Percentiles rank a stretch among this genome's conserved stretches.
These are phyloP conservation scores for Heritiera littoralis DNA, from an alignment of 345 rosid species.

Conservation along the genomic window DNA sequence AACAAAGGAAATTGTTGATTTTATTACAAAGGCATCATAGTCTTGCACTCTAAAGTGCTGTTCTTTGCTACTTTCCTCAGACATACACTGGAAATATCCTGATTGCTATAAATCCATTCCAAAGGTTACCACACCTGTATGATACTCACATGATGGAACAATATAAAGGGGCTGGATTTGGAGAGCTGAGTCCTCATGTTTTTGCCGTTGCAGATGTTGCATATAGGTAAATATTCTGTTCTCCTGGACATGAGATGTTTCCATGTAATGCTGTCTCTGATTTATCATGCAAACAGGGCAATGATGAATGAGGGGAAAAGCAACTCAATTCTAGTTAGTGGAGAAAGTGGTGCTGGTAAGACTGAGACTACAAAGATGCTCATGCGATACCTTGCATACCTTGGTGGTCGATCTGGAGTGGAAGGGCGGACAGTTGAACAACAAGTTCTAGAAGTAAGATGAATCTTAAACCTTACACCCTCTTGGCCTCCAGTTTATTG, in stretches of 20 bases:
- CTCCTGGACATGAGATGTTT: constrained; percentile 23
- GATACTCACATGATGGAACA: constrained; percentile 99
- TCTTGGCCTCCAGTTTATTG: constrained; percentile 14
- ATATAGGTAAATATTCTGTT: constrained; percentile 60
- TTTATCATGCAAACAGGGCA: constrained; percentile 59
- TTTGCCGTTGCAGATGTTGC: constrained; percentile 99
- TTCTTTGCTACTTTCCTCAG: constrained; percentile 41
- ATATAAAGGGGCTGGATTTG: constrained; percentile 95
- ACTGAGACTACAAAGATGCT: constrained; percentile 99
- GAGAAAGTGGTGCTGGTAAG: constrained; percentile 99
- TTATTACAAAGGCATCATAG: constrained; percentile 6
- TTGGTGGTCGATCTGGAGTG: constrained; percentile 98
- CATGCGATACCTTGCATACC: constrained; percentile 97
- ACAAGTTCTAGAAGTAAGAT: constrained; percentile 96
- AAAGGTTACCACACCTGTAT: constrained; percentile 96
- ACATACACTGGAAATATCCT: constrained; percentile 98
- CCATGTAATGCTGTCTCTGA: constrained; percentile 27
- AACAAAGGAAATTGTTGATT: constrained; percentile 13
- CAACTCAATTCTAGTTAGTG: constrained; percentile 98
- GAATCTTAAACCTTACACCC: constrained; percentile 14
- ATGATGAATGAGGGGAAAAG: constrained; percentile 99
- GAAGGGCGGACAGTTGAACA: constrained; percentile 99
- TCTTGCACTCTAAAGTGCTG: constrained; percentile 25
- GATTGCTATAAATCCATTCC: constrained; percentile 98
- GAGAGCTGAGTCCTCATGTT: constrained; percentile 99